Base-by-base conservation (phyloP, 768 basidiomycete species). In the Kwoniella europaea region DNA sequence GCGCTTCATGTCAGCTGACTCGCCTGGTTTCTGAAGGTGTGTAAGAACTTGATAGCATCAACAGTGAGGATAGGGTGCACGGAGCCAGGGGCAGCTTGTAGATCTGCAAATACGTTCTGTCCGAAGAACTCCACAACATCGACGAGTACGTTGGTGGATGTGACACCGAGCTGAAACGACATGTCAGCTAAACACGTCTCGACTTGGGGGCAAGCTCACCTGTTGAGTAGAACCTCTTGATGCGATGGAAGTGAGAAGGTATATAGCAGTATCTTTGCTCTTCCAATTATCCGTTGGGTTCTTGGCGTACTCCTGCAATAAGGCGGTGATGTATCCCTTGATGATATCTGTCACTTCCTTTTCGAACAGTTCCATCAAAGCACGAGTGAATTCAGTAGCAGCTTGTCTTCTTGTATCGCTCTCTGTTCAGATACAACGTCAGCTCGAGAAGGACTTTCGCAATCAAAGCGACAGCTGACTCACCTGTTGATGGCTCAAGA, bases 61-160 rank as follows among this genome's bases (percentile, higher is more conserved):
- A 96, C 94, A 79, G 95, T 93, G 54, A 99, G 86, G 75, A 98
- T 93, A 1, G 94, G 92, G 78, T 97, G 91, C 0, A 92, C 91
- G 15, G 86, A 84, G 3, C 89, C 89, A 5, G 87, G 85, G 1
- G 85, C 85, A 2, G 92, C 91, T 71, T 89, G 91, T 52, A 98
- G 85, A 83, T 99, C 97, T 72, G 90, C 87, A 80, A 90, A 92
- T 15, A 98, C 91, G 77, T 97, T 89, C 22, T 94, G 90, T 16
- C 92, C 92, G 86, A 98, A 99, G 86, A 97, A 98, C 76, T 93
- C 89, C 78, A 99, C 91, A 42, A 98, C 91, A 80, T 98, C 92
- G 42, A 98, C 91, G 64, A 95, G 88, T 1, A 90, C 88, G 78
- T 98, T 99, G 44, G 91, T 92, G 18, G 93, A 91, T 1, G 95